Conservation (phyloP, 805 yeast species). For the Teunomyces gatunensis region DNA sequence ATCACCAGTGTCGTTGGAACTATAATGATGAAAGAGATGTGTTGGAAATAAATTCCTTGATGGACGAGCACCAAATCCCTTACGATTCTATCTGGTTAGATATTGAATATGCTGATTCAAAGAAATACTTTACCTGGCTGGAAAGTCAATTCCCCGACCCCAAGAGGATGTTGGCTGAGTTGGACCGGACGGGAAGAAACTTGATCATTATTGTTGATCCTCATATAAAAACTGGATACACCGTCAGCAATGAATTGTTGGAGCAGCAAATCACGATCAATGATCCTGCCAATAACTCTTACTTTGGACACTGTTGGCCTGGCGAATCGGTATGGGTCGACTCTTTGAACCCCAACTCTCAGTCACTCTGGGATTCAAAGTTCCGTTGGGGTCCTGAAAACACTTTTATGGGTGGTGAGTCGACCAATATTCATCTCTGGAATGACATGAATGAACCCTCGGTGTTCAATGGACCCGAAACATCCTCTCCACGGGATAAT, state of each 20-base stretch:
- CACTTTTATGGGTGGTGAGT: conserved; percentile 37
- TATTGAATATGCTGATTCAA: conserved; percentile 83
- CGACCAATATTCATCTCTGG: conserved; percentile 81
- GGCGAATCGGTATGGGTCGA: conserved; percentile 96
- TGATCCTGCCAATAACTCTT: conserved; percentile 48
- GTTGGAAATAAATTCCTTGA: conserved; percentile 59
- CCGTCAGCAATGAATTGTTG: conserved; percentile 54
- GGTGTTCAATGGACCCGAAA: conserved; percentile 92
- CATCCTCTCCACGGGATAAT: conserved; percentile 79
- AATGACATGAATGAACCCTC: conserved; percentile 99
- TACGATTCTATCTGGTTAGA: conserved; percentile 94
- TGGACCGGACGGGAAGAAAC: conserved; percentile 74
- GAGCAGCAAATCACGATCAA: conserved; percentile 45
- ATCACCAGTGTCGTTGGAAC: conserved; percentile 98
- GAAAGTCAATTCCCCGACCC: conserved; percentile 72
- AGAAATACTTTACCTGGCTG: conserved; percentile 92
- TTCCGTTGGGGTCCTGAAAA: conserved; percentile 45
- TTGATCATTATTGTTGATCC: conserved; percentile 89
- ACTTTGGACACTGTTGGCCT: conserved; percentile 95
- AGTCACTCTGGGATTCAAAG: conserved; percentile 56
- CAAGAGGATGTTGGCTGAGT: conserved; percentile 56
- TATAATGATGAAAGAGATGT: conserved; percentile 88
- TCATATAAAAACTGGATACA: conserved; percentile 73
- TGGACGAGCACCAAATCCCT: conserved; percentile 76
- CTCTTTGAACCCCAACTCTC: conserved; percentile 64